Base-by-base conservation (phyloP, 1,284 basidiomycete genomes). In the Porogramme epimiltina region DNA sequence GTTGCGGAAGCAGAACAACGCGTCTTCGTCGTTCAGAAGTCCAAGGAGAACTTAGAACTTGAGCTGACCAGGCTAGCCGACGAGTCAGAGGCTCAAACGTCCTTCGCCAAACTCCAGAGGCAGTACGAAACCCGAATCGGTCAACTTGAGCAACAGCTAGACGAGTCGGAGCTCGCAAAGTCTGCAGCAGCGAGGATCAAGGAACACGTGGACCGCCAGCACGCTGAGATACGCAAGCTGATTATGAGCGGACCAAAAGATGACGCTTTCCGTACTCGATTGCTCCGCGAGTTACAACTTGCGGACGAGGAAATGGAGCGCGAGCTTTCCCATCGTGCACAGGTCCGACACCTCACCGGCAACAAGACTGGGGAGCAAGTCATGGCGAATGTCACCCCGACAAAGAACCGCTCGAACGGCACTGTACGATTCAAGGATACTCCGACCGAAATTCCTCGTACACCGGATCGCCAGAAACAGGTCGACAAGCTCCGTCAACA, bases 41-140 rank as follows among this genome's bases (percentile, higher is more conserved):
- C 88, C 10, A 90, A 88, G 65, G 81, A 84, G 43, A 78, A 80
- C 31, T 70, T 91, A 15, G 88, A 91, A 57, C 71, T 74, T 3
- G 88, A 92, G 61, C 77, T 91, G 10, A 81, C 87, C 3, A 75
- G 80, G 31, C 76, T 91, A 15, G 85, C 82, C 0, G 80, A 85
- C 48, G 82, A 85, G 46, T 73, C 77, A 1, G 78, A 80, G 38
- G 73, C 73, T n/a, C 70, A 81, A 2, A 75, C 73, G 44, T 84
- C 84, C 0, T 69, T 82, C 62, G 79, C 80, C 4, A 83, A 81
- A 62, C 65, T 84, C 31, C 82, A 84, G 42, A 80, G 81, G 16
- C 80, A 89, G 59, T 89, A 87, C 65, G 86, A 89, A 59, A 62
- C 74, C 16, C 80, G 80, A 26, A 87, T 92, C 45, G 67, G 77